Base-by-base conservation (phyloP, 768 basidiomycete genomes). In the Tephrocybe rancida region DNA sequence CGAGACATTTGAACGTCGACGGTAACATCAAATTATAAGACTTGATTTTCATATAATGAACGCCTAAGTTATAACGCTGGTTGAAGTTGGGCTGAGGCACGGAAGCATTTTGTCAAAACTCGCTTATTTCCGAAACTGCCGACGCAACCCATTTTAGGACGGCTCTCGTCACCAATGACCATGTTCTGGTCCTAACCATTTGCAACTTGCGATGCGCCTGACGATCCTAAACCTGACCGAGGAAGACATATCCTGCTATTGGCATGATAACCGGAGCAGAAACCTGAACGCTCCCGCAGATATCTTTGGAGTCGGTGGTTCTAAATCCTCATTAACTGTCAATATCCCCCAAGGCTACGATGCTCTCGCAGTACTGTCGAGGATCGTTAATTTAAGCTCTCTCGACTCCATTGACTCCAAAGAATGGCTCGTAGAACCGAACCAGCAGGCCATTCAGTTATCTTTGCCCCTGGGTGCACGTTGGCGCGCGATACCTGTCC, bases 401-500 rank as follows among this genome's bases (percentile, higher is more conserved):
- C n/a, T 37, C 7, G 16, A n/a, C n/a, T 30, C 19, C 44, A 27
- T 25, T 18, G 46, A n/a, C 13, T 45, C 50, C 22, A 48, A 48
- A 27, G 47, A 59, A 46, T 67, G 62, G 64, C 49, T 60, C 25
- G 59, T 67, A n/a, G 46, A 66, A 26, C 60, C 65, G 1, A 62
- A 67, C 45, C 59, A 61, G 8, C 48, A 66, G n/a, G 54, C 60
- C 13, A 60, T 74, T 49, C 59, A 54, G 8, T 41, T 73, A 22
- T 69, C 72, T 26, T 59, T 71, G 55, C 55, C 61, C 14, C 52
- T 67, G 10, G 56, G 70, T 1, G 72, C 76, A 14, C 71, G 65
- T n/a, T 86, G 84, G 82, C 71, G 76, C 57, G 64, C 67, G 24
- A 60, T 86, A 11, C 42, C 62, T 1, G 67, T 78, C 7, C 68